Evolutionary conservation across 2,329 filamentous ascomycete species (phyloP).

Genomic region (Pseudocercospora cruenta): DNA sequence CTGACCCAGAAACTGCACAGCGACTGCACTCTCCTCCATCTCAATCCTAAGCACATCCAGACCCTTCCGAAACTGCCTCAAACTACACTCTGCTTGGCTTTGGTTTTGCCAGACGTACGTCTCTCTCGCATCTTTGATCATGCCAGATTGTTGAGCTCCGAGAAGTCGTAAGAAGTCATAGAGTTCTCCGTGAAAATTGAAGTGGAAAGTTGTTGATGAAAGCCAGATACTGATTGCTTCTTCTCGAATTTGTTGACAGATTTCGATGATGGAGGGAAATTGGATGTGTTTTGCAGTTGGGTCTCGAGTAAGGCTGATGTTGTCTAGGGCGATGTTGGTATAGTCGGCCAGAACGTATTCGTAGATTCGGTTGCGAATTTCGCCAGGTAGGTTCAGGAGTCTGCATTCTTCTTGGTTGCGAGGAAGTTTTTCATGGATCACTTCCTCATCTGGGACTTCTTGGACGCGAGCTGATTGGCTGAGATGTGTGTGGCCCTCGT

Average conservation of each 20-base stretch:
- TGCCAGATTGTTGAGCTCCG: not conserved
- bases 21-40: not conserved
- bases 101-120: not conserved
- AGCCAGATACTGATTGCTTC: slow-evolving; percentile 1
- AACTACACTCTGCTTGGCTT: not conserved
- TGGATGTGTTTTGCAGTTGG: not conserved
- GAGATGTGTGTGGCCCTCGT: not conserved
- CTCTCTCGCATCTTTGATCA: not conserved
- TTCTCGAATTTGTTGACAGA: not conserved
- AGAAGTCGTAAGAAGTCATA: not conserved
- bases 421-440: not conserved
- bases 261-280: not conserved
- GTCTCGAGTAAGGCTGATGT: not conserved
- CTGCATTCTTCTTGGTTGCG: not conserved
- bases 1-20: not conserved
- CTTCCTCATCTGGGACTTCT: not conserved
- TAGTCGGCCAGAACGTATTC: not conserved
- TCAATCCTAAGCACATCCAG: not conserved
- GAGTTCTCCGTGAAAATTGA: not conserved
- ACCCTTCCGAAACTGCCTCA: not conserved
- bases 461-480: not conserved
- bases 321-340: not conserved
- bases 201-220: not conserved
- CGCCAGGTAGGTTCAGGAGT: not conserved
- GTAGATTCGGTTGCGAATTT: slow-evolving; percentile 5